Percentiles rank a stretch among this genome's conserved stretches.
phyloP scores from a whole-genome alignment of 2,329 filamentous ascomycete species.

The Sporothrix pallida region DNA sequence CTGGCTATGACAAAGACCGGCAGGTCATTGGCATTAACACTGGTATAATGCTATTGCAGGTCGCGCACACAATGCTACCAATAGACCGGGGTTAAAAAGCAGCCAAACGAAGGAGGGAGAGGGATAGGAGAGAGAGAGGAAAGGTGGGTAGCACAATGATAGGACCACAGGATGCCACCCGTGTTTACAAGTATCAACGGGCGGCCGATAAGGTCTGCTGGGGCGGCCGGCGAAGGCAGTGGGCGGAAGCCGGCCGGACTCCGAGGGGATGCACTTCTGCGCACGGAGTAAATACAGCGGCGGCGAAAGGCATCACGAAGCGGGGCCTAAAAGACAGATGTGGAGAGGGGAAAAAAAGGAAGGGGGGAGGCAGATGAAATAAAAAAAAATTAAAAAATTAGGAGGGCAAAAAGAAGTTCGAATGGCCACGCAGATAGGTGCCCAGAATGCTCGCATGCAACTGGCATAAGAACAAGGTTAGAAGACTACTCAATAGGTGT shows the following conservation, averaged over 20 bases:
- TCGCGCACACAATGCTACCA: not conserved
- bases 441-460: too few relatives aligned
- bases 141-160: not conserved
- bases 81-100: not conserved
- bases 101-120: not conserved
- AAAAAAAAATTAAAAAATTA: too few relatives aligned
- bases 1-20: constrained; percentile 21
- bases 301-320: not conserved
- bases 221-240: not conserved
- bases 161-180: not conserved
- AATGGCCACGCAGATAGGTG: too few relatives aligned
- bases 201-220: not conserved
- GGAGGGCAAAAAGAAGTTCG: too few relatives aligned
- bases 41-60: too few relatives aligned
- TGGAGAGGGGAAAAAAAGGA: not conserved
- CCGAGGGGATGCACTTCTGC: not conserved
- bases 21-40: not conserved
- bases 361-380: too few relatives aligned
- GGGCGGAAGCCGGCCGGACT: not conserved
- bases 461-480: too few relatives aligned
- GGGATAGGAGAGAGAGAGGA: not conserved
- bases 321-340: too few relatives aligned
- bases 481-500: not conserved
- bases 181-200: not conserved
- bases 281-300: not conserved